Base-by-base conservation (phyloP, 768 basidiomycete species). In the Gloeostereum incarnatum region DNA sequence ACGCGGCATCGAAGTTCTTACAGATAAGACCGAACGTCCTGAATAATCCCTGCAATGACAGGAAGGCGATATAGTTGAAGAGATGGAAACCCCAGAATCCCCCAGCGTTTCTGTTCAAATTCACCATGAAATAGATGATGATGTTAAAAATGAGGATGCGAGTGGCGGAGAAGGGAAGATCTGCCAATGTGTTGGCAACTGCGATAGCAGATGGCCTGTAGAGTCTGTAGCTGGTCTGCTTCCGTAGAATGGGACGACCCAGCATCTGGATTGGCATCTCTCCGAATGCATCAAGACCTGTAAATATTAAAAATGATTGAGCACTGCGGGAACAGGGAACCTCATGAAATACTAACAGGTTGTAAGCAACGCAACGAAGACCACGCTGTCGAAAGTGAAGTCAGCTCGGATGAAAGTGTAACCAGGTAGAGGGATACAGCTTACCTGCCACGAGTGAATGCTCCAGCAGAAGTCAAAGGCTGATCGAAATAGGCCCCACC, bases 31-130 rank as follows among this genome's bases (percentile, higher is more conserved):
- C 82, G 41, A 84, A 71, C 0, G 76, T 77, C 27, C 87, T 65
- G 75, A 92, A 94, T 66, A 91, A 86, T 0, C 78, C 83, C 57
- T 86, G 82, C 77, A 91, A 81, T 17, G 75, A 56, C 36, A 89
- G 62, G 55, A 73, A 86, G 1, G 75, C 71, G 18, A 73, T 14
- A 43, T 81, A 82, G 35, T 68, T 67, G 57, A 83, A 68, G 16
- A 91, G 57, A 52, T 80, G 77, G 62, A 71, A 78, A 13, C 80
- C 68, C 47, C 56, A 72, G 51, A 71, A 71, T 11, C 54, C 70
- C 19, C 62, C 61, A 1, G 55, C 68, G 5, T 62, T 59, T 16
- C 54, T 51, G 50, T 69, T 46, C 35, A 85, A 59, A 24, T 65
- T 60, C 2, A 73, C 58, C 63, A 85, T 74, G 62, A 85, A 81